Evolutionary conservation across 768 basidiomycete genomes (phyloP).

Genomic region (Serendipita sp.): DNA sequence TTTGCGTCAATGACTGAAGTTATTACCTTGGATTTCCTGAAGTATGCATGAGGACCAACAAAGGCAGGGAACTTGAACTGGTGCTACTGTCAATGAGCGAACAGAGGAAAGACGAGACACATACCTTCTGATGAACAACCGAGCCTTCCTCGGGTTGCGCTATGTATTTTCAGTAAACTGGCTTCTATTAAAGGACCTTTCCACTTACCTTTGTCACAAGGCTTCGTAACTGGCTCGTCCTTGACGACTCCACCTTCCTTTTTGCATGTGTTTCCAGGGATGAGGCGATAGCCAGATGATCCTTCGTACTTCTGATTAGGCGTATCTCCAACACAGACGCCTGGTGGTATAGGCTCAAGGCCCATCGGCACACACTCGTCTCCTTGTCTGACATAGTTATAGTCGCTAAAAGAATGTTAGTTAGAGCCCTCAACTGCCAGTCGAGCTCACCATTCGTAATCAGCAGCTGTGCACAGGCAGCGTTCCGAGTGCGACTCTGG

Average conservation of each 20-base stretch:
- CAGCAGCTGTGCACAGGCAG: constrained; percentile 70
- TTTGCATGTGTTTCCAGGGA: constrained; percentile 82
- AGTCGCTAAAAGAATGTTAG: constrained; percentile 42
- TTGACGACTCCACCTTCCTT: constrained; percentile 39
- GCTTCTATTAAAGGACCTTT: not conserved
- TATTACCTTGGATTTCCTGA: constrained; percentile 54
- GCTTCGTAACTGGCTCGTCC: constrained; percentile 53
- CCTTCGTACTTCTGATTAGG: constrained; percentile 53
- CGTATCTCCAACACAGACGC: constrained; percentile 37
- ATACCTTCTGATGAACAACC: constrained; percentile 55
- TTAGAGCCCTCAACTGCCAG: not conserved
- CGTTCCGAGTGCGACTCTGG: constrained; percentile 68
- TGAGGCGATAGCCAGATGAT: constrained; percentile 80
- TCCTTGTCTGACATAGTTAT: constrained; percentile 65
- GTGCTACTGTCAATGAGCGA: not conserved
- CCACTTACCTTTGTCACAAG: constrained; percentile 53
- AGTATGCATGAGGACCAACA: constrained; percentile 70
- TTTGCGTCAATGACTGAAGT: not conserved
- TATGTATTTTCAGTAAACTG: constrained; percentile 15
- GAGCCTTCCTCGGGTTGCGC: constrained; percentile 70
- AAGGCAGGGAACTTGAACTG: constrained; percentile 49
- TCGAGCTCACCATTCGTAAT: constrained; percentile 73
- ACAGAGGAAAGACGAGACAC: constrained; percentile 14
- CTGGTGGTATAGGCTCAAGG: constrained; percentile 71
- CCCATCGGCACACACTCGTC: constrained; percentile 69